phyloP scores from a whole-genome alignment of 768 basidiomycete species.

The Clitopilus passeckerianus region DNA sequence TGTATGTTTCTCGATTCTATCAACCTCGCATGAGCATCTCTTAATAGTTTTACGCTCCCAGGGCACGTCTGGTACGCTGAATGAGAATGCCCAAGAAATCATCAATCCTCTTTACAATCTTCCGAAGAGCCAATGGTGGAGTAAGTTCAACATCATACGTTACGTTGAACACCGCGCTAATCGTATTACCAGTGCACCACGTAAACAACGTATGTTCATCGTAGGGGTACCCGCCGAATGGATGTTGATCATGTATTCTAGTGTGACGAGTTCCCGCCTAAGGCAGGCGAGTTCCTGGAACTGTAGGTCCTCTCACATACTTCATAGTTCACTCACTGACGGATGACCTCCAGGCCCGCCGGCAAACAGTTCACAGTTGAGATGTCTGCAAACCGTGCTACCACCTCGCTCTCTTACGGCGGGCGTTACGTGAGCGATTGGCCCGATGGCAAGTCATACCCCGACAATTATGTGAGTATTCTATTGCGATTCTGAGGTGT shows the following conservation, averaged over 20 bases:
- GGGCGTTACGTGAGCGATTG: conserved; percentile 33
- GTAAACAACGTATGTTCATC: conserved; percentile 23
- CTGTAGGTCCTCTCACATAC: conserved; percentile 24
- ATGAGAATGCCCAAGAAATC: conserved; percentile 33
- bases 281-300: conserved; percentile 34
- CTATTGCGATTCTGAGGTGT: neutral
- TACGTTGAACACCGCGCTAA: neutral
- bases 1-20: conserved; percentile 19
- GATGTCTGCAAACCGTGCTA: conserved; percentile 42
- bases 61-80: conserved; percentile 22
- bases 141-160: conserved; percentile 21
- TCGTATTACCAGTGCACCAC: conserved; percentile 26
- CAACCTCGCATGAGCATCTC: neutral
- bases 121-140: conserved; percentile 38
- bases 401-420: conserved; percentile 38
- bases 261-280: conserved; percentile 40
- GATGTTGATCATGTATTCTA: conserved; percentile 10
- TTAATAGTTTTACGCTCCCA: conserved; percentile 3
- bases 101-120: conserved; percentile 41
- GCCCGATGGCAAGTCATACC: conserved; percentile 40
- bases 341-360: conserved; percentile 28
- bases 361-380: conserved; percentile 44
- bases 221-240: neutral
- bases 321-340: neutral
- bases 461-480: conserved; percentile 38